Evolutionary conservation across 176 grass and related monocot genomes (phyloP).

Genomic region (Carex myosuroides): DNA sequence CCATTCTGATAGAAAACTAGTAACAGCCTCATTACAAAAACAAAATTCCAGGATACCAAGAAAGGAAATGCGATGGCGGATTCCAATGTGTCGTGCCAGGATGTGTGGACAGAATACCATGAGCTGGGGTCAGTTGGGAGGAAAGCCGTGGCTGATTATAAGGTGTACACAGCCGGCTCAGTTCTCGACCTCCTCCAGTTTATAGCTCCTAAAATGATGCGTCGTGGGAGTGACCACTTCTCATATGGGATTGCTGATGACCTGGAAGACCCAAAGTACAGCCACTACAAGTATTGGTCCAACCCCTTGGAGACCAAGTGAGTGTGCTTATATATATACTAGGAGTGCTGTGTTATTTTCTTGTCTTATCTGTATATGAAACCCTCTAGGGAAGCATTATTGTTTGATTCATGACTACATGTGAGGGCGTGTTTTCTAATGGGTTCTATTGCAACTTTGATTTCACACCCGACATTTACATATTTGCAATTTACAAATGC

Average conservation of each 20-base stretch:
- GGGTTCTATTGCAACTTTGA: not conserved
- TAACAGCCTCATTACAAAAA: not conserved
- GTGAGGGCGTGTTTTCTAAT: not conserved
- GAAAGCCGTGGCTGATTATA: slow-evolving; percentile 90
- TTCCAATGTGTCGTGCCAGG: slow-evolving; percentile 73
- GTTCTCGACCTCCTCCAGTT: slow-evolving; percentile 79
- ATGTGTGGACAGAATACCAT: slow-evolving; percentile 96
- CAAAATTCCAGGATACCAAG: slow-evolving; percentile 60
- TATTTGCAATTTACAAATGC: not conserved
- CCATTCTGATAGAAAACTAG: not conserved
- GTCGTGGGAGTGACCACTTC: slow-evolving; percentile 85
- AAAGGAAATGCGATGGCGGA: slow-evolving; percentile 67
- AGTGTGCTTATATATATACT: slow-evolving; percentile 16
- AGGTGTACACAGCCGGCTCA: slow-evolving; percentile 67
- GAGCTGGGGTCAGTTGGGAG: slow-evolving; percentile 88
- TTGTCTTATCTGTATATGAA: not conserved
- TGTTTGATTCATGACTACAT: not conserved
- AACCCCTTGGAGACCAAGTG: slow-evolving; percentile 99
- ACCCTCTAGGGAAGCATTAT: not conserved
- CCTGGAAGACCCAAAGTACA: slow-evolving; percentile 79
- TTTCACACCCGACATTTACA: not conserved
- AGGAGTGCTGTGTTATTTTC: not conserved
- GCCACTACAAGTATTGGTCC: slow-evolving; percentile 96
- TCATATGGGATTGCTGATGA: slow-evolving; percentile 93
- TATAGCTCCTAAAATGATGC: slow-evolving; percentile 99